Evolutionary conservation across 306 rosid genomes (phyloP).

Genomic region (Hippophae gyantsensis): DNA sequence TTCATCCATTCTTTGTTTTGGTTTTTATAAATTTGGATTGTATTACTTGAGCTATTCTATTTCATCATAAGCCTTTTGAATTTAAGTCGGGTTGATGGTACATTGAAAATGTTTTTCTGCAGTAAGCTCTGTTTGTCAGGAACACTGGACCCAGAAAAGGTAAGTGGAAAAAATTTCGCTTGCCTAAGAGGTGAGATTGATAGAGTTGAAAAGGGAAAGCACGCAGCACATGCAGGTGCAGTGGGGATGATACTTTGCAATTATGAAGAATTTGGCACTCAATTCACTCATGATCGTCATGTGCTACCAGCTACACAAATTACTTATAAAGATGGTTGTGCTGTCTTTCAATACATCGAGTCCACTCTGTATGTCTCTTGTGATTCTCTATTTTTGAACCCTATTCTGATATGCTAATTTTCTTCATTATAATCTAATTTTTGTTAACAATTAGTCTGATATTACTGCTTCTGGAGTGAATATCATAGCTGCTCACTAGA

Average conservation of each 20-base stretch:
- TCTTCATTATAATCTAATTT: too few species aligned
- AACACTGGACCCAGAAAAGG: slow-evolving; percentile 46
- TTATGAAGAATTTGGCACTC: slow-evolving; percentile 19
- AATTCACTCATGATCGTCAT: slow-evolving; percentile 40
- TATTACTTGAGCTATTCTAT: neutral
- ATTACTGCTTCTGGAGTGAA: slow-evolving; percentile 69
- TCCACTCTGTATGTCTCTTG: slow-evolving; percentile 31
- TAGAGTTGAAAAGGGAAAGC: slow-evolving; percentile 44
- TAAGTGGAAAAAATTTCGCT: slow-evolving; percentile 46
- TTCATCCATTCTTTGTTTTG: neutral
- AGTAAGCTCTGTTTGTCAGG: slow-evolving; percentile 31
- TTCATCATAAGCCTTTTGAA: too few species aligned
- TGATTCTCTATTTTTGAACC: neutral
- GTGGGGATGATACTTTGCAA: slow-evolving; percentile 75
- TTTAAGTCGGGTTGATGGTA: too few species aligned
- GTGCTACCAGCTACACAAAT: slow-evolving; percentile 49
- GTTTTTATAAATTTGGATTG: neutral
- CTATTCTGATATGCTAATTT: too few species aligned
- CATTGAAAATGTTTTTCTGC: neutral
- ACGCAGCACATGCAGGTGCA: slow-evolving; percentile 51
- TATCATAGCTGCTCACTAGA: slow-evolving; percentile 46
- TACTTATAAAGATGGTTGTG: slow-evolving; percentile 33
- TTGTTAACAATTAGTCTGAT: slow-evolving; percentile 47
- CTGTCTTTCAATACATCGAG: slow-evolving; percentile 33
- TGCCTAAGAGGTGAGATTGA: slow-evolving; percentile 36